A percentile compares a stretch with the other conserved stretches of the same genome.
These are phyloP conservation scores for Hansenula sp. DNA, from an alignment of 1,139 yeast genomes.

Conservation along the genomic window DNA sequence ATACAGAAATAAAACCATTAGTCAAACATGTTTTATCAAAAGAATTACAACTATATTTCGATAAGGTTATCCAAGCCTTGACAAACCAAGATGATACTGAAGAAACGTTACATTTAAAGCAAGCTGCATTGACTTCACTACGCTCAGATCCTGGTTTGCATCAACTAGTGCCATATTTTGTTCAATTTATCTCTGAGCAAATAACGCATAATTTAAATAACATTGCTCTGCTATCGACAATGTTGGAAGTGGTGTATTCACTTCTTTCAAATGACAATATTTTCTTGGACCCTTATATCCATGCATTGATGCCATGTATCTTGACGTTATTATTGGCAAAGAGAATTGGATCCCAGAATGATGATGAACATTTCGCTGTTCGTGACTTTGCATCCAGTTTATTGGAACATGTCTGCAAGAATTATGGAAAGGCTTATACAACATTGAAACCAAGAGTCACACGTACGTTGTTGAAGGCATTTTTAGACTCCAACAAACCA, in stretches of 20 bases:
- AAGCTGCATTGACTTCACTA: slow-evolving; percentile 80
- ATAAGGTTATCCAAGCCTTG: slow-evolving; percentile 80
- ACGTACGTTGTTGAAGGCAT: slow-evolving; percentile 85
- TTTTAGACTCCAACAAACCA: slow-evolving; percentile 70
- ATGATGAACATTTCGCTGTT: slow-evolving; percentile 43
- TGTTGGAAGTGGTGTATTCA: slow-evolving; percentile 87
- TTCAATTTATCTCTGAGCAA: slow-evolving; percentile 94
- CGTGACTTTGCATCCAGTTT: slow-evolving; percentile 88
- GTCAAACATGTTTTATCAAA: slow-evolving; percentile 96
- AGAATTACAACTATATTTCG: slow-evolving; percentile 90
- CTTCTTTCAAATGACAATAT: slow-evolving; percentile 80
- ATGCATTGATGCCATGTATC: slow-evolving; percentile 93
- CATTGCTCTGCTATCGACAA: slow-evolving; percentile 70
- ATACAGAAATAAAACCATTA: slow-evolving; percentile 80
- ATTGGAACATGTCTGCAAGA: slow-evolving; percentile 67
- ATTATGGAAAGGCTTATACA: slow-evolving; percentile 83
- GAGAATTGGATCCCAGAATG: slow-evolving; percentile 60
- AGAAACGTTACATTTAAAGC: slow-evolving; percentile 42
- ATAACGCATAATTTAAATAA: slow-evolving; percentile 83
- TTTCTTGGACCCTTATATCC: slow-evolving; percentile 93
- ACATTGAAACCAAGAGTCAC: slow-evolving; percentile 93
- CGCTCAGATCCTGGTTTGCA: slow-evolving; percentile 94
- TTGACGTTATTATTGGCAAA: slow-evolving; percentile 86
- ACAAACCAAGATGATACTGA: slow-evolving; percentile 45
- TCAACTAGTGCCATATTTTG: slow-evolving; percentile 93